Evolutionary conservation across 805 yeast species (phyloP).

Genomic region (Ogataea kodamae): DNA sequence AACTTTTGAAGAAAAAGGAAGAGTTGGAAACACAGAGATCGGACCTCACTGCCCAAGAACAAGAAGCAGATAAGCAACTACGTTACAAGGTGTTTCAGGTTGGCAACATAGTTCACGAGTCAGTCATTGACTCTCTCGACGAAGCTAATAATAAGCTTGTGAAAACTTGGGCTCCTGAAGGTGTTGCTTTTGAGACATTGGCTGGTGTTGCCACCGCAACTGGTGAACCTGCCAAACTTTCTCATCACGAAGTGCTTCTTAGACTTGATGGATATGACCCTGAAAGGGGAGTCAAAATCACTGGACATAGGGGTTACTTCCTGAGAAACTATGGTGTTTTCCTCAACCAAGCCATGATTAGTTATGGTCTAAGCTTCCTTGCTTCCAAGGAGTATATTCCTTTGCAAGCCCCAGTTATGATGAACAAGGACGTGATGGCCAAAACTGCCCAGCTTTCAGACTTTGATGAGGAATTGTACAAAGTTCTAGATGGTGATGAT

Average conservation of each 20-base stretch:
- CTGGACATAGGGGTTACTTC: conserved; percentile 98
- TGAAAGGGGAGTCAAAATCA: conserved; percentile 95
- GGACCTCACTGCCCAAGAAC: conserved; percentile 62
- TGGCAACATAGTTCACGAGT: conserved; percentile 92
- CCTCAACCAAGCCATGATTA: conserved; percentile 95
- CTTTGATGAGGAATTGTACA: conserved; percentile 96
- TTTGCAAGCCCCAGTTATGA: conserved; percentile 98
- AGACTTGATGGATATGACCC: conserved; percentile 98
- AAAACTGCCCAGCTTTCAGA: conserved; percentile 97
- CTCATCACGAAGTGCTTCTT: conserved; percentile 92
- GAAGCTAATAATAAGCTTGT: conserved; percentile 90
- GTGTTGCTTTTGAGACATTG: conserved; percentile 44
- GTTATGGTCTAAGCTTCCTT: conserved; percentile 87
- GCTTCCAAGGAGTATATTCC: conserved; percentile 74
- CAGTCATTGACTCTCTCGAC: conserved; percentile 81
- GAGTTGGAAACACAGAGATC: conserved; percentile 67
- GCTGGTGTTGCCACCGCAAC: conserved; percentile 73
- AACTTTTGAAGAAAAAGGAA: conserved; percentile 78
- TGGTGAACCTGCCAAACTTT: conserved; percentile 69
- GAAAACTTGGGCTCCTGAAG: conserved; percentile 83
- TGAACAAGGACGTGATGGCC: conserved; percentile 99
- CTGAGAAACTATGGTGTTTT: conserved; percentile 94
- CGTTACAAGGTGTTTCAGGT: conserved; percentile 80
- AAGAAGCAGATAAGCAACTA: conserved; percentile 71
- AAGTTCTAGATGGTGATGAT: conserved; percentile 94